Conservation (phyloP, 768 basidiomycete genomes). For the Tulasnella sp. region DNA sequence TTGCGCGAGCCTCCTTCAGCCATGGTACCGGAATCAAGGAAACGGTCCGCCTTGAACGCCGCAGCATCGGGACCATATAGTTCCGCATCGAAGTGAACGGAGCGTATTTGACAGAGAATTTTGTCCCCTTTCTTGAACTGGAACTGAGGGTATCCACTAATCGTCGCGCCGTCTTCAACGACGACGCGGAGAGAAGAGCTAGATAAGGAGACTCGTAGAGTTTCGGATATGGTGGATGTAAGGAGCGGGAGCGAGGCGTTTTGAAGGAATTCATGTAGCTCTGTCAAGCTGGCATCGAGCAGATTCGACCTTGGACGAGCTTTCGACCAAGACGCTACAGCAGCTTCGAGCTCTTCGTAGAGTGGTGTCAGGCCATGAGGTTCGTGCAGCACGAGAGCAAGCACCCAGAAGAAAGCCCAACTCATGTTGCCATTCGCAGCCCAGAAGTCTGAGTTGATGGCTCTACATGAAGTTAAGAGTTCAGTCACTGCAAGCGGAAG, state of each 20-base stretch:
- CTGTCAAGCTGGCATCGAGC: neutral
- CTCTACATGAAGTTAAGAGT: neutral
- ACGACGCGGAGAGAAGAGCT: neutral
- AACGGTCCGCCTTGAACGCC: constrained; percentile 1
- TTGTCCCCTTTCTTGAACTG: neutral
- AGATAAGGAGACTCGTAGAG: neutral
- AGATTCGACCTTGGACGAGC: neutral
- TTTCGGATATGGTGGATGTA: neutral
- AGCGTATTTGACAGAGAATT: neutral
- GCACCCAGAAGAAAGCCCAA: constrained; percentile 4
- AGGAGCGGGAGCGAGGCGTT: neutral
- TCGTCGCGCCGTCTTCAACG: neutral
- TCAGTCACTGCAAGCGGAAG: neutral
- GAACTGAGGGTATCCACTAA: constrained; percentile 1
- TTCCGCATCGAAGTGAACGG: neutral
- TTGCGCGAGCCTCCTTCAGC: neutral
- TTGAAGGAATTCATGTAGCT: neutral
- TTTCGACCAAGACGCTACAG: neutral
- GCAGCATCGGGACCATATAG: neutral
- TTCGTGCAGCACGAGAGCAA: neutral
- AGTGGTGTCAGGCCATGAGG: neutral
- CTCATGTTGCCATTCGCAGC: constrained; percentile 14
- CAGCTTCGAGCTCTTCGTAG: neutral
- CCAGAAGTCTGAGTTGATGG: constrained; percentile 7
- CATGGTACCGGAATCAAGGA: neutral